Evolutionary conservation across 345 rosid species (phyloP).

Genomic region (Xanthoceras sorbifolium): DNA sequence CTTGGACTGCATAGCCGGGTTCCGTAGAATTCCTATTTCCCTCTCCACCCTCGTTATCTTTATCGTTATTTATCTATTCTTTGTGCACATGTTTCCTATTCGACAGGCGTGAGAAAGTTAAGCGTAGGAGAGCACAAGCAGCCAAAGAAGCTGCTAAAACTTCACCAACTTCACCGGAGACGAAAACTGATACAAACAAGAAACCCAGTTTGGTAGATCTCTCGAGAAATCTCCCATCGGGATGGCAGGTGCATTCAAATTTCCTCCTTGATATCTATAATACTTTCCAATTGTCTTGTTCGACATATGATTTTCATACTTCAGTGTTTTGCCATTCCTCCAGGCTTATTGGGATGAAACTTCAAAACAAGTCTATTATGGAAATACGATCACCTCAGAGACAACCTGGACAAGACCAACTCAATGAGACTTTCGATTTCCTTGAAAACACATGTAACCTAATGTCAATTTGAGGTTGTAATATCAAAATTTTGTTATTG

Average conservation of each 20-base stretch:
- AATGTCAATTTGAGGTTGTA: slow-evolving; percentile 4
- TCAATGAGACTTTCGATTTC: slow-evolving; percentile 20
- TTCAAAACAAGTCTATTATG: slow-evolving; percentile 63
- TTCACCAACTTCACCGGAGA: slow-evolving; percentile 29
- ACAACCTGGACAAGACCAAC: slow-evolving; percentile 67
- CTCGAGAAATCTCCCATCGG: slow-evolving; percentile 63
- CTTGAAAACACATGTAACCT: not conserved
- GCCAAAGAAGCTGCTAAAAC: slow-evolving; percentile 45
- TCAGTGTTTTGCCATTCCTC: not conserved
- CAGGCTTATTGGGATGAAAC: slow-evolving; percentile 68
- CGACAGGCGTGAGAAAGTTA: slow-evolving; percentile 89
- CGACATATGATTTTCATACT: not conserved
- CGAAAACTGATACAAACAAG: slow-evolving; percentile 30
- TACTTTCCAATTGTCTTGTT: not conserved
- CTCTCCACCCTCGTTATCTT: not conserved
- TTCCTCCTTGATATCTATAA: not conserved
- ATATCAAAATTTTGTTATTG: not conserved
- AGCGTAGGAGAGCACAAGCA: slow-evolving; percentile 66
- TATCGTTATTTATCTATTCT: not conserved
- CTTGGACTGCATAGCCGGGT: not conserved
- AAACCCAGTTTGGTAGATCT: slow-evolving; percentile 58
- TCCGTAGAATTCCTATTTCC: not conserved
- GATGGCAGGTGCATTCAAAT: slow-evolving; percentile 72
- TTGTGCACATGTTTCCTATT: slow-evolving; percentile 4
- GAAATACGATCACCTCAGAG: slow-evolving; percentile 54